Evolutionary conservation across 352 stramenopile genomes (phyloP), one percentile per base, ranked within the genome.

Genomic region (Saprolegnia diclina): DNA sequence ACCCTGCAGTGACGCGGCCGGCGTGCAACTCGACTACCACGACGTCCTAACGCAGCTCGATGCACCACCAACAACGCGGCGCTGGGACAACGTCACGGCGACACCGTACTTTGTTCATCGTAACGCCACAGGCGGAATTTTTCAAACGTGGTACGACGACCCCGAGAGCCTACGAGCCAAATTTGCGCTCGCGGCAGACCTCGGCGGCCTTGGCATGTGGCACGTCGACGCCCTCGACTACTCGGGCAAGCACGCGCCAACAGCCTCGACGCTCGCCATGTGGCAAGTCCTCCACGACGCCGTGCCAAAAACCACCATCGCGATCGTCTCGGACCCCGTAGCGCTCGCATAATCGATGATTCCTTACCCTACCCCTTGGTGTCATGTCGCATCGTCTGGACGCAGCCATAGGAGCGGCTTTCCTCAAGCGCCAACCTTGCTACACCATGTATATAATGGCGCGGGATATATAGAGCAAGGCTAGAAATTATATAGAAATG

Each of bases 181-280:
- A 74, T 87, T 84, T 64, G 53, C 63, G 3, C 72, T 94, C 44
- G 82, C 84, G 18, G 67, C 87, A 5, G 74, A 71, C 1, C 76
- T 94, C 22, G 77, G 80, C 9, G 86, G 86, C 18, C 77, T 83
- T 10, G 86, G 83, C 67, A 92, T 94, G 86, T 94, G 86, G 86
- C 87, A 94, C 66, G 82, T 80, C 40, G 84, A 92, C 67, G 77
- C 81, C 35, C 72, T 92, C n/a, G 79, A 89, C 72, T 91, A 91
- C 71, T 57, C 37, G 4, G 56, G 65, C 7, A 65, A 65, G 52
- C 38, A 67, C 10, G 9, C 18, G 6, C 46, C 62, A 14, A 37
- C 42, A 19, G 19, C 6, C 4, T 29, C 40, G 7, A 67, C 62
- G 21, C 26, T 10, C 3, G 40, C 21, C 7, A 67, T 67, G 62